Evolutionary conservation across 306 rosid species (phyloP).

Genomic region (Oemleria cerasiformis): DNA sequence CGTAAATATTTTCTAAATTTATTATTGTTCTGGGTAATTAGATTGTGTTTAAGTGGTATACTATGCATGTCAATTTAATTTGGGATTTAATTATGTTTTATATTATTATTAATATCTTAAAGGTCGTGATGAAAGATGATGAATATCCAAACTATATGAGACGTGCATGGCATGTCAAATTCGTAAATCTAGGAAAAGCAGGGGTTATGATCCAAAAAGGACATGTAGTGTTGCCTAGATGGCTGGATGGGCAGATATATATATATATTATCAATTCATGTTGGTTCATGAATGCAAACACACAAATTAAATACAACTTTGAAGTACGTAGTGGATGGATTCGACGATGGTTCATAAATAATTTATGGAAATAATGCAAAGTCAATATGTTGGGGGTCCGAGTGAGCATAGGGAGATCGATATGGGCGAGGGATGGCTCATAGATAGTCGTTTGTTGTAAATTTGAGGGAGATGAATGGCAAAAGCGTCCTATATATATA

Average conservation of each 20-base stretch:
- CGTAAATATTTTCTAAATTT: no score
- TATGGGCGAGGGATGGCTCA: constrained; percentile 4
- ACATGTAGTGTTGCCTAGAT: not conserved
- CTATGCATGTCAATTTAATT: not conserved
- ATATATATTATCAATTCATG: no score
- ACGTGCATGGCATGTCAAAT: not conserved
- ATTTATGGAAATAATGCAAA: not conserved
- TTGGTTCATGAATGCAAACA: constrained; percentile 18
- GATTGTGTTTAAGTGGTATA: no score
- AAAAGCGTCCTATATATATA: constrained; percentile 15
- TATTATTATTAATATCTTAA: not conserved
- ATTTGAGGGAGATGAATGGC: constrained; percentile 17
- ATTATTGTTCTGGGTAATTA: no score
- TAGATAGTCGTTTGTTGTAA: constrained; percentile 6
- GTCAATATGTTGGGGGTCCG: no score
- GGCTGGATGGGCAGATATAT: no score
- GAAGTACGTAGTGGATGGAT: not conserved
- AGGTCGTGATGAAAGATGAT: not conserved
- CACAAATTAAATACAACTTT: not conserved
- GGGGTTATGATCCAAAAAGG: not conserved
- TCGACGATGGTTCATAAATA: not conserved
- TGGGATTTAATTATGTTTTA: not conserved
- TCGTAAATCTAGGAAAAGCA: not conserved
- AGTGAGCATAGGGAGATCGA: no score
- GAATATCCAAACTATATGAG: not conserved